A percentile compares a stretch with the other conserved stretches of the same genome.
These are phyloP conservation scores for Endocarpon pusillum DNA, from an alignment of 495 filamentous ascomycete species.

Conservation along the genomic window DNA sequence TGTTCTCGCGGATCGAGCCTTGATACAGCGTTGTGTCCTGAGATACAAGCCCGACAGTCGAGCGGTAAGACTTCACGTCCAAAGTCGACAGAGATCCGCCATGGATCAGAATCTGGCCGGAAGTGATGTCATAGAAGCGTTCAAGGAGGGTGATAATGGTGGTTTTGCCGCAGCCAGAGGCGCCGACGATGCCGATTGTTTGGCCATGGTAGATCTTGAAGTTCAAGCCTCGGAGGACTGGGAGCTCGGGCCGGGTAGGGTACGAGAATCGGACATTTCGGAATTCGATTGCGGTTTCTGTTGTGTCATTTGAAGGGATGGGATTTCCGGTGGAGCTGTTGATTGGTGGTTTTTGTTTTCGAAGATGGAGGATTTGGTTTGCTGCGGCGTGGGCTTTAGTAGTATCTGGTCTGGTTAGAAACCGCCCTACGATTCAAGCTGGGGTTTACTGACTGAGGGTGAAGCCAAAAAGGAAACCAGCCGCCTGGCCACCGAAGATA, in stretches of 20 bases:
- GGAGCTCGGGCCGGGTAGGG: constrained; percentile 7
- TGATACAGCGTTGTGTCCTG: constrained; percentile 27
- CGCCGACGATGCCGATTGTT: constrained; percentile 16
- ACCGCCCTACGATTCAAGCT: no score
- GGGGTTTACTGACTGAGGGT: no score
- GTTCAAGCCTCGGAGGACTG: constrained; percentile 4
- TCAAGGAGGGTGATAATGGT: constrained; percentile 38
- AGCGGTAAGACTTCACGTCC: constrained; percentile 12
- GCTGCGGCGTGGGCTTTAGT: no score
- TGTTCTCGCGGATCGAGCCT: constrained; percentile 28
- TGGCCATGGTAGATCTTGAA: constrained; percentile 5
- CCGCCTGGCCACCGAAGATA: constrained; percentile 37
- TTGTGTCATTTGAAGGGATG: no score
- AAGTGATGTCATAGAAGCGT: constrained; percentile 31
- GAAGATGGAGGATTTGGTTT: no score
- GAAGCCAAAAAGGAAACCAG: constrained; percentile 35
- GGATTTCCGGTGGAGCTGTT: no score
- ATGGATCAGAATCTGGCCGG: constrained; percentile 18
- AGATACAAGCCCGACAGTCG: constrained; percentile 18
- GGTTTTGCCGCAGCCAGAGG: constrained; percentile 39
- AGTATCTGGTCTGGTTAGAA: no score
- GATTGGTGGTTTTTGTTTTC: no score
- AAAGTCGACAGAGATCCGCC: constrained; percentile 5
- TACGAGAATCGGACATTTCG: constrained; percentile 10
- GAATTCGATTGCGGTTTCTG: no score